A percentile compares a stretch with the other conserved stretches of the same genome.
Evolutionary conservation across 2,329 filamentous ascomycete species (phyloP).

Genomic region (Trichoderma endophyticum): DNA sequence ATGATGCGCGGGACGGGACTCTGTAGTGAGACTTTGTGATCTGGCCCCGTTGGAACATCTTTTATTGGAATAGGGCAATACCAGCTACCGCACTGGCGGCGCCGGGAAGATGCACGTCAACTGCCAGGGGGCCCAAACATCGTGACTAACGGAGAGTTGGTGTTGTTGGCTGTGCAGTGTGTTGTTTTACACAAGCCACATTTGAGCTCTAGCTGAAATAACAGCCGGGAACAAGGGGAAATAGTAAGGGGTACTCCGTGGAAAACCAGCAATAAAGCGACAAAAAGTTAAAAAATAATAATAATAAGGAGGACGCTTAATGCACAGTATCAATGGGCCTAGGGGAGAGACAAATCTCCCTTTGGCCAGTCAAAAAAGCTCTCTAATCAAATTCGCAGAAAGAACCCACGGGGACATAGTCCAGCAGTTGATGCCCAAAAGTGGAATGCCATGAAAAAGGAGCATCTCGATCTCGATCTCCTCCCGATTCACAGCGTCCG

Average conservation of each 20-base stretch:
- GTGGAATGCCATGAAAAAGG: background rate
- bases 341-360: background rate
- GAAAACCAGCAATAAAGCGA: background rate
- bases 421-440: background rate
- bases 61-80: background rate
- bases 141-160: background rate
- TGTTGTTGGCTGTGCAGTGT: background rate
- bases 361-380: background rate
- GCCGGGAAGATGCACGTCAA: conserved; percentile 8
- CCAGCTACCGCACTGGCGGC: background rate
- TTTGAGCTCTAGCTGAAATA: background rate
- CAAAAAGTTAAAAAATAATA: background rate
- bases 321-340: background rate
- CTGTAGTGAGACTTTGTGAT: background rate
- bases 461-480: background rate
- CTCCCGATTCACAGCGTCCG: background rate
- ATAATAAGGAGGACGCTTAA: background rate
- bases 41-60: background rate
- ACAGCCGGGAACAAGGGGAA: background rate
- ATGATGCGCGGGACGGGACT: background rate
- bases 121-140: background rate
- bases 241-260: background rate
- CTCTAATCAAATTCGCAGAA: background rate
- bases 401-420: background rate
- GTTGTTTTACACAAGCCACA: background rate